phyloP scores from a whole-genome alignment of 768 basidiomycete genomes.

The Lactarius sp. region DNA sequence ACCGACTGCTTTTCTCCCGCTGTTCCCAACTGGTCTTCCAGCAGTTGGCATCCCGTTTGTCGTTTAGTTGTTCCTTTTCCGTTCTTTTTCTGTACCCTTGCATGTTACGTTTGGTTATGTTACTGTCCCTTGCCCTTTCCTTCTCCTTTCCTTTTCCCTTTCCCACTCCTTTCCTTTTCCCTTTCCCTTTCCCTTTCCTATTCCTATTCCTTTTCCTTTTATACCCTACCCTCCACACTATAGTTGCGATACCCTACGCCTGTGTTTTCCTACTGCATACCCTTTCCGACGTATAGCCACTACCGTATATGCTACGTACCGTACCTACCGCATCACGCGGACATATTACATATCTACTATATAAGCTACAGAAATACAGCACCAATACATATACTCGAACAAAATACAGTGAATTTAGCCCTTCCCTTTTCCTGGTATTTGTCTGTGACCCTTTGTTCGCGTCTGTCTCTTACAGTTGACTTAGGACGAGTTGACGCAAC shows the following conservation, averaged over 20 bases:
- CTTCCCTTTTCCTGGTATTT: no score
- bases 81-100: background rate
- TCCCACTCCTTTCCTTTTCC: no score
- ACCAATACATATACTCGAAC: background rate
- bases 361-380: background rate
- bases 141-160: no score
- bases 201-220: background rate
- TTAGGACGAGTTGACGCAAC: no score
- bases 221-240: background rate
- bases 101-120: background rate
- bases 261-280: background rate
- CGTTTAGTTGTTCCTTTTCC: background rate
- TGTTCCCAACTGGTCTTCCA: background rate
- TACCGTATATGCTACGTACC: background rate
- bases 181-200: background rate
- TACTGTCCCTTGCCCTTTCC: no score
- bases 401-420: background rate
- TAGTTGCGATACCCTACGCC: background rate
- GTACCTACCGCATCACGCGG: background rate
- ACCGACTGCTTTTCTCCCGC: no score
- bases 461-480: no score
- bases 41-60: background rate
- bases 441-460: no score
- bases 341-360: background rate
- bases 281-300: background rate